Evolutionary conservation across 2,329 filamentous ascomycete genomes (phyloP).

Genomic region (Penicillium sp.): DNA sequence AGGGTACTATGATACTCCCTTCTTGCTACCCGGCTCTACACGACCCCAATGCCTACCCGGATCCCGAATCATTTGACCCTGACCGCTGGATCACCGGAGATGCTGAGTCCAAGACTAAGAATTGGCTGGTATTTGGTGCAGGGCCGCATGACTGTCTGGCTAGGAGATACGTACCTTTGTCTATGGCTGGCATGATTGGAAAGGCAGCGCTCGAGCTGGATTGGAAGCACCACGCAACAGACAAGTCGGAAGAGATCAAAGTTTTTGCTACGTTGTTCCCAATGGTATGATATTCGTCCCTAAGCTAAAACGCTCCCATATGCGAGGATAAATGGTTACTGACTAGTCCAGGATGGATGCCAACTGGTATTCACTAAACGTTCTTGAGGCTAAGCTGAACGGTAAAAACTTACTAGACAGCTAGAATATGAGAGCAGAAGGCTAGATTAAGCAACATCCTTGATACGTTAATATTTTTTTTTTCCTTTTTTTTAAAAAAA

Average conservation of each 20-base stretch:
- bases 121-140: constrained; percentile 60
- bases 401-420: not conserved
- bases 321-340: not conserved
- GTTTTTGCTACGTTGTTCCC: constrained; percentile 57
- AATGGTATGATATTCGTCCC: constrained; percentile 43
- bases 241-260: constrained; percentile 54
- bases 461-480: too few relatives aligned
- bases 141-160: constrained; percentile 58
- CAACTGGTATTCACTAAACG: constrained; percentile 43
- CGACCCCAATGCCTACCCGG: constrained; percentile 53
- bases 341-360: constrained; percentile 39
- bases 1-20: constrained; percentile 55
- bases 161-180: constrained; percentile 54
- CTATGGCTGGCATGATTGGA: constrained; percentile 58
- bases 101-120: constrained; percentile 56
- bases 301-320: not conserved
- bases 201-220: constrained; percentile 57
- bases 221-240: constrained; percentile 56
- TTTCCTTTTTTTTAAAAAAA: too few relatives aligned
- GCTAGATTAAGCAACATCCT: too few relatives aligned
- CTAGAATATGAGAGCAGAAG: too few relatives aligned
- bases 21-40: constrained; percentile 59
- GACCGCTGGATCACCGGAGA: constrained; percentile 59
- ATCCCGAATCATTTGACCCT: constrained; percentile 54
- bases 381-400: too few relatives aligned